phyloP scores from a whole-genome alignment of 805 yeast genomes.

The Candida tammaniensis region DNA sequence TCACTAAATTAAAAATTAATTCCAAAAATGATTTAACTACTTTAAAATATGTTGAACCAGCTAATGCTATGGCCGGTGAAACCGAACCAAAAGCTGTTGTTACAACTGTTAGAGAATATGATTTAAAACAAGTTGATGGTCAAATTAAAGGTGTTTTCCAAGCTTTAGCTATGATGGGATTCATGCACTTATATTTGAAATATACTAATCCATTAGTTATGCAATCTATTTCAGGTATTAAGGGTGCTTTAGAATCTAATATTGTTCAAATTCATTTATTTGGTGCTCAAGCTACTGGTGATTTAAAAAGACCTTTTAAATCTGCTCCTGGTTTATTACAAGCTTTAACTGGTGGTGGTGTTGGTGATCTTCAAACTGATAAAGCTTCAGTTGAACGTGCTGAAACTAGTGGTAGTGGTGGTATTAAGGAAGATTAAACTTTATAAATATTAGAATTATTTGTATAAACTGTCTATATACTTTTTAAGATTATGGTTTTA shows the following conservation, averaged over 20 bases:
- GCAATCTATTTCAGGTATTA: constrained; percentile 89
- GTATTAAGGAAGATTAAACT: constrained; percentile 77
- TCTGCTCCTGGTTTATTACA: constrained; percentile 53
- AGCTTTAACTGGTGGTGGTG: constrained; percentile 61
- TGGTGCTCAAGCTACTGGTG: constrained; percentile 80
- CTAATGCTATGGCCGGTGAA: constrained; percentile 75
- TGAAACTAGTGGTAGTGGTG: constrained; percentile 82
- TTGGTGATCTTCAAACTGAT: constrained; percentile 66
- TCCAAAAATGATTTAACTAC: constrained; percentile 88
- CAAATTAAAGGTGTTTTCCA: constrained; percentile 83
- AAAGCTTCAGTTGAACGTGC: constrained; percentile 83
- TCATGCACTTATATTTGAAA: constrained; percentile 97
- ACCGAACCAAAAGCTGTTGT: constrained; percentile 72
- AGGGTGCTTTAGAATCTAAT: constrained; percentile 85
- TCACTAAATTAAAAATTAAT: constrained; percentile 57
- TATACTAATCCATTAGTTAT: constrained; percentile 95
- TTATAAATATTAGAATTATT: background rate
- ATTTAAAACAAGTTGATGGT: constrained; percentile 76
- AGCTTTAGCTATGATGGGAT: constrained; percentile 93
- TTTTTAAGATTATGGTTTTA: constrained; percentile 9
- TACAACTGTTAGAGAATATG: constrained; percentile 94
- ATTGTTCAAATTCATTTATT: constrained; percentile 88
- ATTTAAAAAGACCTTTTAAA: constrained; percentile 95
- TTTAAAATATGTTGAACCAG: constrained; percentile 84
- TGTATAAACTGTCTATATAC: background rate